These are phyloP conservation scores for Calonectria fujianensis DNA, from an alignment of 2,329 filamentous ascomycete genomes.

Conservation along the genomic window DNA sequence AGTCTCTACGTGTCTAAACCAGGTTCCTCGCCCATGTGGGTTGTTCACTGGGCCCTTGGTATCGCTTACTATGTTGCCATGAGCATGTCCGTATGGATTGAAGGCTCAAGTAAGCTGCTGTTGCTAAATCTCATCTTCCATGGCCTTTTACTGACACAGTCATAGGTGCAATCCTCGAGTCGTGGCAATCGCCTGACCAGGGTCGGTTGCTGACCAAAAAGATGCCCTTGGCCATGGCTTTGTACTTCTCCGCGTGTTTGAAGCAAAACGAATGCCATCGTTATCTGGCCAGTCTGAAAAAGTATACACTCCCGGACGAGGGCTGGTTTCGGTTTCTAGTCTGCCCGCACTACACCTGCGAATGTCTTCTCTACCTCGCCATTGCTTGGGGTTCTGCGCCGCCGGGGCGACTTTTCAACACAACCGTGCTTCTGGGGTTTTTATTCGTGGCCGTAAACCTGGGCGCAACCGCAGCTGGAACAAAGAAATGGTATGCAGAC, in stretches of 20 bases:
- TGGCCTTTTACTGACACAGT: constrained; percentile 34
- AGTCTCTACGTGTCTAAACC: constrained; percentile 78
- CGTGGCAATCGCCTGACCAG: constrained; percentile 55
- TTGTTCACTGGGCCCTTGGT: constrained; percentile 88
- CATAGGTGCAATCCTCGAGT: constrained; percentile 59
- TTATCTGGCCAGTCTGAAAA: constrained; percentile 81
- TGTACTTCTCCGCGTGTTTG: constrained; percentile 82
- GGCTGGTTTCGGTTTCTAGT: constrained; percentile 83
- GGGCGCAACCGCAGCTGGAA: constrained; percentile 86
- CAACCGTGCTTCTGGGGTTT: constrained; percentile 81
- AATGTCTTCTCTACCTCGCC: constrained; percentile 89
- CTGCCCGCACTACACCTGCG: constrained; percentile 94
- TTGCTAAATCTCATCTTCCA: constrained; percentile 6
- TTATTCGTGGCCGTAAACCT: constrained; percentile 87
- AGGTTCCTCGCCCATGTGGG: constrained; percentile 84
- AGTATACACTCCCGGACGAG: constrained; percentile 87
- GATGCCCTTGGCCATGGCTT: constrained; percentile 68
- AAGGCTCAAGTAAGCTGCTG: constrained; percentile 78
- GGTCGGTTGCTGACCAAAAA: constrained; percentile 50
- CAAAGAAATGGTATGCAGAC: constrained; percentile 84
- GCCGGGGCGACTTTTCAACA: constrained; percentile 78
- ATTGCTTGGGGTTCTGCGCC: constrained; percentile 86
- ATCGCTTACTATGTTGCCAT: constrained; percentile 85
- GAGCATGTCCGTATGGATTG: constrained; percentile 87
- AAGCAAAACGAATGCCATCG: constrained; percentile 85